Base-by-base conservation (phyloP, 2,329 filamentous ascomycete genomes). In the Colletotrichum sp. region DNA sequence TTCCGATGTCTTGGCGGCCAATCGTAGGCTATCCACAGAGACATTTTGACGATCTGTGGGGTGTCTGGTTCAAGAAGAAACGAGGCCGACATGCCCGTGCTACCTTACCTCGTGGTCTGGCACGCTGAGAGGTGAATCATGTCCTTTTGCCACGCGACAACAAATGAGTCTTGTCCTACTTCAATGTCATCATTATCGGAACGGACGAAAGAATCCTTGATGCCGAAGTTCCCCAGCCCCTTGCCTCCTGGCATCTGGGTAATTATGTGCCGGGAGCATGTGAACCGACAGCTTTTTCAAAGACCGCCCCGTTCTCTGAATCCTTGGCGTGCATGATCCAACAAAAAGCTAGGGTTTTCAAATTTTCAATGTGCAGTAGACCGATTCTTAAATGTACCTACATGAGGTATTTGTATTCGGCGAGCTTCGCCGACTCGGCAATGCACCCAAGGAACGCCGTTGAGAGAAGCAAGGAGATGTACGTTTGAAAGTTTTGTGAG, bases 81-180 rank as follows among this genome's bases (percentile, higher is more conserved):
- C 36, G 62, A 64, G 26, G n/a, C n/a, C 28, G 28, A 60, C 34
- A 39, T 68, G 64, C 39, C 32, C 24, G 73, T 76, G 64, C 57
- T 16, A 76, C 70, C 34, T 68, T 28, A 34, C 73, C 73, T 76
- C 73, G 73, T 76, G 73, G 73, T 73, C 64, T 76, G 73, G 73
- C 70, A 73, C 57, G 63, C 73, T 73, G 73, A 21, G 39, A 68
- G 28, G 63, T 76, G 70, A 65, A 57, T 60, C 69, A 73, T 24
- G 52, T 44, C 64, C 57, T 66, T 73, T 72, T 62, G 73, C 73
- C 73, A 76, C 73, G 73, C 73, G 73, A 68, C 62, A 57, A 72
- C 44, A 44, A 39, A 44, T 57, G 44, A 28, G 30, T 32, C 39
- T 62, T 57, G 63, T 64, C 55, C 26, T 24, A 68, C 16, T 34